Percentiles rank a stretch among this genome's conserved stretches.
phyloP scores from a whole-genome alignment of 441 rosid species.

The Corymbia calophylla region DNA sequence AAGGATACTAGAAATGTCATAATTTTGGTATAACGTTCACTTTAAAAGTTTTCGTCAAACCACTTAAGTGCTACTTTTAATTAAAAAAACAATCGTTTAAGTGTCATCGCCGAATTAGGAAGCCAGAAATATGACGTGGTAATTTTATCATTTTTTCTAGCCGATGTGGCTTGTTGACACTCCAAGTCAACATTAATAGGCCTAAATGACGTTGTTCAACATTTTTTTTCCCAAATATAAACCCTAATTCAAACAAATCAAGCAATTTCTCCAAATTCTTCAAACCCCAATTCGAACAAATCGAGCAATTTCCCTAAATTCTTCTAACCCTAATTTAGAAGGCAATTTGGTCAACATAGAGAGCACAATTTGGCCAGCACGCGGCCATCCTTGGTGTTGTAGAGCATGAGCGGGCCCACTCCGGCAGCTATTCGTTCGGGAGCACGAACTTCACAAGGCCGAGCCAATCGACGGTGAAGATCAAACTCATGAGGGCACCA shows the following conservation, averaged over 20 bases:
- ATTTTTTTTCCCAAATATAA: not conserved
- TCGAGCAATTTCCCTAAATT: not conserved
- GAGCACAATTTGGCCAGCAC: constrained; percentile 42
- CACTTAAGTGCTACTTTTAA: not conserved
- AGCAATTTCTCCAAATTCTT: too few relatives aligned
- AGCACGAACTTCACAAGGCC: constrained; percentile 66
- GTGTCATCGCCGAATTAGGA: not conserved
- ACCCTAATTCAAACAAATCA: not conserved
- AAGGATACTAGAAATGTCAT: accelerated
- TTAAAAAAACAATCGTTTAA: too few relatives aligned
- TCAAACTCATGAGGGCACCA: constrained; percentile 30
- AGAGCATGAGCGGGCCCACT: constrained; percentile 50
- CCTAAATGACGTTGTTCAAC: accelerated
- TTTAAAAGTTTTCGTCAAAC: not conserved
- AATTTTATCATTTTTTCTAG: not conserved
- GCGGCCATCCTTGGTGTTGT: constrained; percentile 30
- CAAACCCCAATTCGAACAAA: too few relatives aligned
- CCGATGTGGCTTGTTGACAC: accelerated
- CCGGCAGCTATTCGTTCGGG: constrained; percentile 65
- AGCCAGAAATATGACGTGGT: accelerated
- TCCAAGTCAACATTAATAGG: not conserved
- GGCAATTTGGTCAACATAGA: constrained; percentile 16
- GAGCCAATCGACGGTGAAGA: constrained; percentile 52
- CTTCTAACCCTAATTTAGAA: not conserved
- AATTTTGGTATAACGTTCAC: accelerated